Evolutionary conservation across 164 flowering plant genomes (phyloP), one percentile per base, ranked within the genome.

Genomic region (Vitis rotundifolia): DNA sequence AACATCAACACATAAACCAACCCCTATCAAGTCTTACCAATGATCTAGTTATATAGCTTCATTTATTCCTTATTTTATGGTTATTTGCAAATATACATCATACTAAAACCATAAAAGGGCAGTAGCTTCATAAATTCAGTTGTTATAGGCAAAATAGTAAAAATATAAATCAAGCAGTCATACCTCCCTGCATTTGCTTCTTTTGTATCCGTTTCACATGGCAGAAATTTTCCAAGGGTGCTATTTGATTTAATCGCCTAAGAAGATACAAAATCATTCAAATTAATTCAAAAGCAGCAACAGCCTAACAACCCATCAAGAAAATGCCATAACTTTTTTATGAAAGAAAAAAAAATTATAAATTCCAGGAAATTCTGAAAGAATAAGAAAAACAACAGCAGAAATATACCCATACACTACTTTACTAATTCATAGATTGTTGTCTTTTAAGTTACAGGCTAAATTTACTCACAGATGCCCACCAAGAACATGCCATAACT

Each of bases 181-280:
- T 18, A 81, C 82, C 86, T 71, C 82, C 89, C 68, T 78, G 85
- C 13, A 77, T 66, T 15, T 66, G 57, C 19, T 76, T 76, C 77
- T 84, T 91, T 37, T 63, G 84, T 28, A 91, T 81, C 59, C 97
- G 90, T 80, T 91, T 94, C 65, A 92, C 88, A 73, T 94, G 98
- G 66, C 89, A 88, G 53, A 88, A 85, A 80, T 85, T 76, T 79
- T 92, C 95, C 58, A 92, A 62, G 2, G 95, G 95, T 1, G 86
- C 87, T 19, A 85, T 78, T 71, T 86, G 86, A 82, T 87, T 89
- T 62, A 92, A 76, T 61, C 79, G 81, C 87, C 98, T 92, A 63
- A 54, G 9, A 48, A 13, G 64, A 31, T 31, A 49, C 15, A 68
- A 61, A 22, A 8, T 52, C 47, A 68, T 49, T 51, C 49, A 69